Evolutionary conservation across 495 filamentous ascomycete species (phyloP).

Genomic region (Lepraria neglecta): DNA sequence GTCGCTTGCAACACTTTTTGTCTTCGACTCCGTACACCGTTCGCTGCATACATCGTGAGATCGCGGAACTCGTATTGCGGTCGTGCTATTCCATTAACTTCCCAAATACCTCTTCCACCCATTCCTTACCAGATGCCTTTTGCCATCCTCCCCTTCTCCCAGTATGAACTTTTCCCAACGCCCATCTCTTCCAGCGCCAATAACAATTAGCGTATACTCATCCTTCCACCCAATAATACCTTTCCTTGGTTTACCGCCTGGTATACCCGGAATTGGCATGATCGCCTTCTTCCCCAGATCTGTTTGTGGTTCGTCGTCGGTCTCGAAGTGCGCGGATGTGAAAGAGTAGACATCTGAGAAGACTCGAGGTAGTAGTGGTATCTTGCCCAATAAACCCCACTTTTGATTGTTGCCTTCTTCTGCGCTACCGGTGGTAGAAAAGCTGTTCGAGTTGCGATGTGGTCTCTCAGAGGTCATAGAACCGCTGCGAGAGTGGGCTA

Average conservation of each 20-base stretch:
- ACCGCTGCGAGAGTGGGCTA: constrained; percentile 28
- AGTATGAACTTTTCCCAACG: constrained; percentile 80
- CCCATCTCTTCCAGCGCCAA: constrained; percentile 74
- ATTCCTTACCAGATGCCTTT: constrained; percentile 54
- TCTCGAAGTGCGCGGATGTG: constrained; percentile 66
- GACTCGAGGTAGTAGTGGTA: constrained; percentile 70
- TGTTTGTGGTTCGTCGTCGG: constrained; percentile 58
- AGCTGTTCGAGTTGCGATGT: constrained; percentile 39
- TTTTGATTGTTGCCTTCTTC: constrained; percentile 56
- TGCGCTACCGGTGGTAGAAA: constrained; percentile 30
- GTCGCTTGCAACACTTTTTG: neutral
- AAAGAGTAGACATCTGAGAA: constrained; percentile 85
- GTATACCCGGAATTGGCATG: constrained; percentile 41
- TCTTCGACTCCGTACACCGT: neutral
- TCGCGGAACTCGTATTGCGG: neutral
- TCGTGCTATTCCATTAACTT: constrained; percentile 18
- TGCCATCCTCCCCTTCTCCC: constrained; percentile 56
- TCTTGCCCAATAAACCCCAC: constrained; percentile 71
- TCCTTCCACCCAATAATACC: constrained; percentile 71
- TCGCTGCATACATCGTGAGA: neutral
- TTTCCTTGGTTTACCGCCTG: constrained; percentile 57
- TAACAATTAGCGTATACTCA: constrained; percentile 61
- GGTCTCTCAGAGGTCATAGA: constrained; percentile 20
- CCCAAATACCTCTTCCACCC: constrained; percentile 80
- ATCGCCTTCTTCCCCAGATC: constrained; percentile 34